A percentile compares a stretch with the other conserved stretches of the same genome.
phyloP scores from a whole-genome alignment of 1,284 basidiomycete species.

The Puccinia triticina region DNA sequence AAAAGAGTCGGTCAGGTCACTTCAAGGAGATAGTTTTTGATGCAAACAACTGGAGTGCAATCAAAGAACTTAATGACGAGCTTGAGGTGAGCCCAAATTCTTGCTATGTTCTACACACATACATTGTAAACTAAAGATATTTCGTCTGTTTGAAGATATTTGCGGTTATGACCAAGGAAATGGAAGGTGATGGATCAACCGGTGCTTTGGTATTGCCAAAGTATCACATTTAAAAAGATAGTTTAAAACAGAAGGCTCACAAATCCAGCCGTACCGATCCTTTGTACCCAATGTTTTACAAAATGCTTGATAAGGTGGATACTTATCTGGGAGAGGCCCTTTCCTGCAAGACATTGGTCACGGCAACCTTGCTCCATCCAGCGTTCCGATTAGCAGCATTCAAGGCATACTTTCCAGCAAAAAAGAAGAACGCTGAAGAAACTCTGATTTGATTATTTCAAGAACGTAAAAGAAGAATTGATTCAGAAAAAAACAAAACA shows the following conservation, averaged over 20 bases:
- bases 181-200: constrained; percentile 34
- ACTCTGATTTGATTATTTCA: not conserved
- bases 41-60: not conserved
- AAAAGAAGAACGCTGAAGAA: not conserved
- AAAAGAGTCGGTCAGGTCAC: not conserved
- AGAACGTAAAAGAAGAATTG: not conserved
- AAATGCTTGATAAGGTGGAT: not conserved
- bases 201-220: not conserved
- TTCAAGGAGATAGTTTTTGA: not conserved
- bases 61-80: constrained; percentile 13
- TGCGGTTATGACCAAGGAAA: not conserved
- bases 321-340: constrained; percentile 15
- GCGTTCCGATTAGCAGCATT: not conserved
- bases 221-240: not conserved
- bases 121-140: not conserved
- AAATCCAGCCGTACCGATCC: not conserved
- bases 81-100: constrained; percentile 10
- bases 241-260: not conserved
- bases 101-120: not conserved
- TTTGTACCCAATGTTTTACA: not conserved
- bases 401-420: not conserved
- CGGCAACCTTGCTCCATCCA: not conserved
- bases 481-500: too few relatives aligned
- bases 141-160: too few relatives aligned
- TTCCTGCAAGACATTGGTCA: not conserved